Evolutionary conservation across 768 basidiomycete species (phyloP).

Genomic region (Auriscalpium microsporum): DNA sequence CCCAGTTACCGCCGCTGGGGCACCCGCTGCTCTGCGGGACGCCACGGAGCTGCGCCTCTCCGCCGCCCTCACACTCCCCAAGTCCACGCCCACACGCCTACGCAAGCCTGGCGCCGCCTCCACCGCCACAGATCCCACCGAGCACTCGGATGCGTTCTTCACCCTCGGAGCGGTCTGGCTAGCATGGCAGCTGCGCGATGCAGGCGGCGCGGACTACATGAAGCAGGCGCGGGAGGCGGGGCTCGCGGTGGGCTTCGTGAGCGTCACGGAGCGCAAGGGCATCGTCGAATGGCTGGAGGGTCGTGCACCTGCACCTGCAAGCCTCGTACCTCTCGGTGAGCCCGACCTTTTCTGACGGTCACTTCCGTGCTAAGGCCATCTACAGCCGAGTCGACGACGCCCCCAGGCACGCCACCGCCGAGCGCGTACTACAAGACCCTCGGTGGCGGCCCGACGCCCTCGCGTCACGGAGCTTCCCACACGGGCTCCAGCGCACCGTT

Average conservation of each 20-base stretch:
- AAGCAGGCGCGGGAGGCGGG: slow-evolving; percentile 73
- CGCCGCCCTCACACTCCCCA: slow-evolving; percentile 47
- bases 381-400: slow-evolving; percentile 47
- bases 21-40: slow-evolving; percentile 40
- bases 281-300: slow-evolving; percentile 84
- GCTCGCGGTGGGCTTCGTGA: slow-evolving; percentile 67
- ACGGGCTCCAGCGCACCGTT: slow-evolving; percentile 13
- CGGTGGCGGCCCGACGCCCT: slow-evolving; percentile 3
- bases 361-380: slow-evolving; percentile 15
- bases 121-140: slow-evolving; percentile 27
- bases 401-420: slow-evolving; percentile 45
- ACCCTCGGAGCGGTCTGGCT: slow-evolving; percentile 76
- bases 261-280: slow-evolving; percentile 78
- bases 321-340: slow-evolving; percentile 31
- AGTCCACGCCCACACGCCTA: slow-evolving; percentile 71
- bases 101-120: slow-evolving; percentile 46
- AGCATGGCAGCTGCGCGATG: slow-evolving; percentile 73
- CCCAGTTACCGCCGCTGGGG: slow-evolving; percentile 8
- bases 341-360: slow-evolving; percentile 25
- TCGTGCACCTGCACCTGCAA: slow-evolving; percentile 37
- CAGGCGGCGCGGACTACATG: slow-evolving; percentile 80
- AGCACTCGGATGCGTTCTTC: slow-evolving; percentile 52
- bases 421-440: slow-evolving; percentile 2
- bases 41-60: slow-evolving; percentile 62
- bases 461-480: slow-evolving; percentile 11